A percentile compares a stretch with the other conserved stretches of the same genome.
Conservation (phyloP, 345 rosid genomes). For the Pistacia atlantica region DNA sequence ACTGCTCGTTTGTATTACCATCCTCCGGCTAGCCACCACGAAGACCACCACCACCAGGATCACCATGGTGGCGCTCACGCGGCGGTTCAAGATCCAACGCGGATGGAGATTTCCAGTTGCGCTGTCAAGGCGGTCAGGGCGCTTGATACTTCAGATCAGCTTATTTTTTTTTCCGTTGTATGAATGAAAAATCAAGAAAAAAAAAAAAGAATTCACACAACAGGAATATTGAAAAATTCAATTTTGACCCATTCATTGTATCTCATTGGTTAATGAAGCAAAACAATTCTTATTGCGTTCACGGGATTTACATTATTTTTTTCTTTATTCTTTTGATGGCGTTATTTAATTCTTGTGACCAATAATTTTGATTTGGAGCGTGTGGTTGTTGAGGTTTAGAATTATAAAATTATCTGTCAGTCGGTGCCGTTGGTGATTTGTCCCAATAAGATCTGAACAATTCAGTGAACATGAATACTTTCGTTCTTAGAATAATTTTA, state of each 20-base stretch:
- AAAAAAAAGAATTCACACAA: not conserved
- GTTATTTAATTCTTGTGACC: too few species aligned
- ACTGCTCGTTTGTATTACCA: constrained; percentile 62
- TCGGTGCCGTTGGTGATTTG: too few species aligned
- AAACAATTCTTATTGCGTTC: not conserved
- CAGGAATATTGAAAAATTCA: not conserved
- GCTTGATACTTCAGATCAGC: constrained; percentile 18
- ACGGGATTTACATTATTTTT: too few species aligned
- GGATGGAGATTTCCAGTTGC: constrained; percentile 7
- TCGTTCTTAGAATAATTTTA: too few species aligned
- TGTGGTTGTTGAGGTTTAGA: too few species aligned
- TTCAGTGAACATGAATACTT: too few species aligned
- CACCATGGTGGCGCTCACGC: not conserved
- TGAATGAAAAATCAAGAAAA: constrained; percentile 8
- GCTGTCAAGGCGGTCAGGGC: constrained; percentile 21
- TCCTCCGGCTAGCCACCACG: constrained; percentile 45
- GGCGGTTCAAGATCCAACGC: not conserved
- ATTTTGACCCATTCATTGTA: not conserved
- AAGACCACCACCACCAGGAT: constrained; percentile 16
- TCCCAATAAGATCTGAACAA: too few species aligned
- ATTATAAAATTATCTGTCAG: too few species aligned
- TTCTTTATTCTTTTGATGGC: too few species aligned
- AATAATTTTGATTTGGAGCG: too few species aligned
- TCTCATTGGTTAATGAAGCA: not conserved
- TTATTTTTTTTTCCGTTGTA: constrained; percentile 27